Percentiles rank a stretch among this genome's conserved stretches.
Conservation (phyloP, 2,329 filamentous ascomycete genomes). For the Fusarium hainanense region DNA sequence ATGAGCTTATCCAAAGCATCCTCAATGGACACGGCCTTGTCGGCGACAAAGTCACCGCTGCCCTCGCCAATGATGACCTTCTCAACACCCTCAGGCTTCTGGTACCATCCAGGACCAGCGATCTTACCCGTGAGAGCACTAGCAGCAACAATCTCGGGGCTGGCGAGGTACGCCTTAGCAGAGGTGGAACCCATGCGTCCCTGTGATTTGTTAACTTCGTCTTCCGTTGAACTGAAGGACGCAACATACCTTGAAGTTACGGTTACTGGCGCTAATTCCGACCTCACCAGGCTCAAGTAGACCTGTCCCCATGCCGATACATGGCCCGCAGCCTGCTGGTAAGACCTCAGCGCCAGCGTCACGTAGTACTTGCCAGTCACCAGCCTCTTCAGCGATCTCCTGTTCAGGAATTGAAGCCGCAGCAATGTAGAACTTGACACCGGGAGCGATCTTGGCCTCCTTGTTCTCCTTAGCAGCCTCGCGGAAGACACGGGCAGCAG, state of each 20-base stretch:
- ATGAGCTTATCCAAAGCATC: conserved; percentile 79
- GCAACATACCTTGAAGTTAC: conserved; percentile 21
- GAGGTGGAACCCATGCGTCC: conserved; percentile 78
- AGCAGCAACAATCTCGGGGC: conserved; percentile 91
- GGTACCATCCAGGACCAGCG: conserved; percentile 80
- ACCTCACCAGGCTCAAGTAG: conserved; percentile 87
- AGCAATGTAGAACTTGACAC: conserved; percentile 89
- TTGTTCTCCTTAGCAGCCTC: conserved; percentile 75
- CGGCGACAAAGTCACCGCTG: conserved; percentile 71
- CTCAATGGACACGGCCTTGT: conserved; percentile 73
- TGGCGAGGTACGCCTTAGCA: conserved; percentile 86
- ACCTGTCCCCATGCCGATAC: conserved; percentile 85
- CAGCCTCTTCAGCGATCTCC: conserved; percentile 77
- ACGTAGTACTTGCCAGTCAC: conserved; percentile 86
- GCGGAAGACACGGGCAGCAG: conserved; percentile 83
- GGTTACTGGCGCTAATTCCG: conserved; percentile 73
- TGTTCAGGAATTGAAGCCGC: conserved; percentile 87
- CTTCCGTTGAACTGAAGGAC: not conserved
- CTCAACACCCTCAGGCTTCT: conserved; percentile 73
- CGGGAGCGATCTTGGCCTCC: conserved; percentile 75
- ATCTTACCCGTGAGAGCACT: conserved; percentile 81
- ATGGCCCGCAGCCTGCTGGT: conserved; percentile 81
- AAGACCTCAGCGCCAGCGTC: conserved; percentile 81
- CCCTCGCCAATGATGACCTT: conserved; percentile 79
- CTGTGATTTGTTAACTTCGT: conserved; percentile 49